Base-by-base conservation (phyloP, 2,329 filamentous ascomycete genomes). In the Beauveria rudraprayagi region DNA sequence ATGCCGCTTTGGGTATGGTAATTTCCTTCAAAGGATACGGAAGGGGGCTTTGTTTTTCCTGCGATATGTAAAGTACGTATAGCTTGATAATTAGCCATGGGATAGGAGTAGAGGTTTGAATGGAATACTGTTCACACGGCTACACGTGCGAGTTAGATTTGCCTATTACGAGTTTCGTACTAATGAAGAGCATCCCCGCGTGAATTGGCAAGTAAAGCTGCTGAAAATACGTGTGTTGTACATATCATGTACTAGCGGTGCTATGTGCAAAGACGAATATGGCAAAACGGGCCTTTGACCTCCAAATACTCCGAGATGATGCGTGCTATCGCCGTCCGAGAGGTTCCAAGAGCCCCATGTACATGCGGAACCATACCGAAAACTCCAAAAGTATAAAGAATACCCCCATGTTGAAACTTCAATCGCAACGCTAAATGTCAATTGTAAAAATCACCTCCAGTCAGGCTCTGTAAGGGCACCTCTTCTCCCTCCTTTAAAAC, bases 11-110 rank as follows among this genome's bases (percentile, higher is more conserved):
- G 47, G 37, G 11, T 43, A 44, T 28, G 34, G 56, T 17, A 26
- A 24, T 52, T 37, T 34, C 41, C 19, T 50, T 24, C 28, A 37
- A 11, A 28, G 30, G 19, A 48, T 24, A 26, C 4, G 19, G 16
- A 34, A 48, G 26, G 37, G 14, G 34, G 44, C 2, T 16, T 14
- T 22, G 34, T 44, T 51, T 40, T 47, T 37, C 19, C n/a, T 24
- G 22, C 37, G 56, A 40, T 26, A 59, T 59, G 56, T 59, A 52
- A 43, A 59, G 56, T 59, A 59, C 22, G 14, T 37, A 57, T 10
- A 57, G 46, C 44, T 59, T 59, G 47, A 43, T 44, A 59, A 44
- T 52, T 51, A 56, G 54, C 28, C 54, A 37, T 56, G 54, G 28
- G n/a, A 44, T 37, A 46, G 34, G 55, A 41, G 30, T 30, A 50